These are phyloP conservation scores for Raffaelea ambrosiae DNA, from an alignment of 2,329 filamentous ascomycete genomes.

Conservation along the genomic window DNA sequence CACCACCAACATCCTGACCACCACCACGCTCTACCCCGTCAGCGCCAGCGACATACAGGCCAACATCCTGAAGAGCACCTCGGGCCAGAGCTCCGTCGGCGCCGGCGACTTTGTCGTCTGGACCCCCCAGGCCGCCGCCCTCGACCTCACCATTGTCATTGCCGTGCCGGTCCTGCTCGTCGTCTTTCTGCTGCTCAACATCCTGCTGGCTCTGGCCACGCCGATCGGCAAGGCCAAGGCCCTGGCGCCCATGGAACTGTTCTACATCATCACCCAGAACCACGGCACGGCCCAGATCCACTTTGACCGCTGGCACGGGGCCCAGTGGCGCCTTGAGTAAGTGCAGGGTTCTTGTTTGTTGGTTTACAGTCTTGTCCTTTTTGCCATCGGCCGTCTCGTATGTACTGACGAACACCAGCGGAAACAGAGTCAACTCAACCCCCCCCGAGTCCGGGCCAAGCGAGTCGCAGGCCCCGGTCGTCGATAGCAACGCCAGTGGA, in stretches of 20 bases:
- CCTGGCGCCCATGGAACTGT: background rate
- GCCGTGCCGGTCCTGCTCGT: slow-evolving; percentile 13
- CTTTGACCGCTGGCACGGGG: no score
- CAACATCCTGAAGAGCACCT: slow-evolving; percentile 11
- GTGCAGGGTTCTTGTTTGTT: no score
- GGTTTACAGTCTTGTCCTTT: no score
- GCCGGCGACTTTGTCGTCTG: slow-evolving; percentile 18
- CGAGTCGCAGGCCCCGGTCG: no score
- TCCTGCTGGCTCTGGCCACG: background rate
- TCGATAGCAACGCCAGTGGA: no score
- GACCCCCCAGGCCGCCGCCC: slow-evolving; percentile 13
- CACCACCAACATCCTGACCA: slow-evolving; percentile 16
- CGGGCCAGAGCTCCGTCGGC: slow-evolving; percentile 7
- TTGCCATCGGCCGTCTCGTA: no score
- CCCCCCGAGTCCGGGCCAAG: no score
- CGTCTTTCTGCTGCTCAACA: background rate
- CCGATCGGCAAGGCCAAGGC: background rate
- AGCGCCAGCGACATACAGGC: background rate
- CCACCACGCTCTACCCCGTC: slow-evolving; percentile 14
- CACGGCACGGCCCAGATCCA: no score
- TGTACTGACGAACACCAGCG: no score
- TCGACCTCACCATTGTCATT: slow-evolving; percentile 16
- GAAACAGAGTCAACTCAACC: no score
- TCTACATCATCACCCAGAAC: no score
- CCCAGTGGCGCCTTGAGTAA: no score